Evolutionary conservation across 2,329 filamentous ascomycete genomes (phyloP), one percentile per base, ranked within the genome.

Genomic region (Alternaria arbusti): DNA sequence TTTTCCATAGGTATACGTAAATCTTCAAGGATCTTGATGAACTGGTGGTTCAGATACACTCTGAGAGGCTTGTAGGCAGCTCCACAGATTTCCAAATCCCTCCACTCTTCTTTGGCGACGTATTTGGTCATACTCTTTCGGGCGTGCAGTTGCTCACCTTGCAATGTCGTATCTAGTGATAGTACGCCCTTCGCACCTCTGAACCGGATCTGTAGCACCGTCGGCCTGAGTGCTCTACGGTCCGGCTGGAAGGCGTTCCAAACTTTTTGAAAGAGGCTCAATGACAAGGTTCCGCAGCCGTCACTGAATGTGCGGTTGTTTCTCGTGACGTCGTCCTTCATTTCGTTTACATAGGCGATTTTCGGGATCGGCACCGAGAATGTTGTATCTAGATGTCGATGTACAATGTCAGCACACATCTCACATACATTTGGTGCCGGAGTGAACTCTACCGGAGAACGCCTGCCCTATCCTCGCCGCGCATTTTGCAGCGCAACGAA

Each of bases 1-100:
- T 87, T 90, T 0, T 79, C 59, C 1, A 81, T 73, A 0, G 83
- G 74, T 0, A 91, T 88, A 0, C 86, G 85, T 77, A 95, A 88
- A 68, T 96, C 93, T 73, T 97, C 93, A 1, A 97, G 78, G 6
- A 96, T 93, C 75, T 96, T 96, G 80, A 96, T 93, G 64, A 94
- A 84, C 68, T 92, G 92, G 1, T 91, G 88, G 72, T 96, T 96
- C 1, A 96, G 84, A 17, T 89, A 87, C 68, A 94, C 84, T 0
- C 87, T 87, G 7, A 95, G 84, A 0, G 91, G 89, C 54, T 85
- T 88, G 40, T 87, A 88, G 0, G 88, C 89, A 45, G 88, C 85
- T 50, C 90, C 91, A 72, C 91, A 94, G 47, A 94, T 92, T 63
- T 91, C 91, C 1, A 95, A 82, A 54, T 90, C 85, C 30, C 58